A percentile compares a stretch with the other conserved stretches of the same genome.
phyloP scores from a whole-genome alignment of 352 stramenopile genomes.

The Globisporangium orthogonon region DNA sequence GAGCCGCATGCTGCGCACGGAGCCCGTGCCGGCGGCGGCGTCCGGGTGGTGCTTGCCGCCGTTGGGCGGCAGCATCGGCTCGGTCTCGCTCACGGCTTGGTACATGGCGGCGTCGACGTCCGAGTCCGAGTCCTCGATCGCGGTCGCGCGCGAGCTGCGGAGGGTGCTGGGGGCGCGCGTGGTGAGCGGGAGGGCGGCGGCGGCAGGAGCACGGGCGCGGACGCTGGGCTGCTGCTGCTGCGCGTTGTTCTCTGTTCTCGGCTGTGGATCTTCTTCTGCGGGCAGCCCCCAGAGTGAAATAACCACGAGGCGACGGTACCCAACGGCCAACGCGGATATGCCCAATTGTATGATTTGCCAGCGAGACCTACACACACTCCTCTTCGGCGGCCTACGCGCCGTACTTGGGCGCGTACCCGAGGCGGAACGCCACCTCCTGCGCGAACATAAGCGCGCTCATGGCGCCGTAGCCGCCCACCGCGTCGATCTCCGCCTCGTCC shows the following conservation, averaged over 20 bases:
- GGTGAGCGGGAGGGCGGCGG: background rate
- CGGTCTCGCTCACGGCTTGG: conserved; percentile 53
- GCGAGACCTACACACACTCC: background rate
- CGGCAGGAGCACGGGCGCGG: background rate
- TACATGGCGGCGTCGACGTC: conserved; percentile 45
- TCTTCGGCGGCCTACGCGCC: conserved; percentile 29
- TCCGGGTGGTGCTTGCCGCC: conserved; percentile 9
- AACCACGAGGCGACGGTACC: too few species aligned
- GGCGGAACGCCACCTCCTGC: conserved; percentile 74
- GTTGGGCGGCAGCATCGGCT: conserved; percentile 63
- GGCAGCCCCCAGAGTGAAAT: too few species aligned
- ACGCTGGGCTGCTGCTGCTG: background rate
- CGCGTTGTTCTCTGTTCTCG: too few species aligned
- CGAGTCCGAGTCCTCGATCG: conserved; percentile 9
- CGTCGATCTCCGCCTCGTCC: conserved; percentile 41
- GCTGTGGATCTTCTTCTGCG: too few species aligned
- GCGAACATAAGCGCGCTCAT: conserved; percentile 72
- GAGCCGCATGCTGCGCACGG: conserved; percentile 61
- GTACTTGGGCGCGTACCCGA: conserved; percentile 74
- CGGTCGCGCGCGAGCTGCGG: conserved; percentile 8
- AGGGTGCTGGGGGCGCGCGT: background rate
- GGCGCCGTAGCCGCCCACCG: conserved; percentile 43
- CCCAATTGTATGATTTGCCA: too few species aligned
- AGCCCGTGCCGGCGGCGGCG: conserved; percentile 24
- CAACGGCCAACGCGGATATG: too few species aligned